These are phyloP conservation scores for Protomyces macrosporus DNA, from an alignment of 1,139 yeast genomes.

Conservation along the genomic window DNA sequence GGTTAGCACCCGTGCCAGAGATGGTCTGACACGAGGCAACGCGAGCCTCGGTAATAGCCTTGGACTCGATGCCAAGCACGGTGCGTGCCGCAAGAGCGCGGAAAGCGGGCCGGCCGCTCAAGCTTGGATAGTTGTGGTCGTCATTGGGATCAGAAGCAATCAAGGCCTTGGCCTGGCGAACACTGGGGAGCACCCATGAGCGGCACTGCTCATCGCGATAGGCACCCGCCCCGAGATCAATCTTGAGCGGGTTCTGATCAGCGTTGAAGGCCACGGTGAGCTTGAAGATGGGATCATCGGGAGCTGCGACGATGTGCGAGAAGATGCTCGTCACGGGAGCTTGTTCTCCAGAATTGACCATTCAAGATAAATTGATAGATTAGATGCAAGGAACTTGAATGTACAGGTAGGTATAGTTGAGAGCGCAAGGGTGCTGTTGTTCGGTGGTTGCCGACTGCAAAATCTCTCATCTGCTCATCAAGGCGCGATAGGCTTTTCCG, in stretches of 20 bases:
- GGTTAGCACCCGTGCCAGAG: constrained; percentile 95
- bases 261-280: constrained; percentile 68
- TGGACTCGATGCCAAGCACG: constrained; percentile 54
- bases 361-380: background rate
- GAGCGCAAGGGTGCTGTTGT: too few relatives aligned
- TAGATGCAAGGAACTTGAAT: too few relatives aligned
- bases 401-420: too few relatives aligned
- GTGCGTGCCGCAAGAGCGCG: constrained; percentile 67
- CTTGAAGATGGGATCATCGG: constrained; percentile 55
- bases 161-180: constrained; percentile 60
- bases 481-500: too few relatives aligned
- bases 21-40: constrained; percentile 66
- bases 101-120: constrained; percentile 69
- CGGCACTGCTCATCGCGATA: constrained; percentile 77
- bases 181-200: constrained; percentile 87
- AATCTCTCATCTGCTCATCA: too few relatives aligned
- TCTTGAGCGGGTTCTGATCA: constrained; percentile 47
- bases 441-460: too few relatives aligned
- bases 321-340: constrained; percentile 30
- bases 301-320: constrained; percentile 36
- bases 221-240: constrained; percentile 74
- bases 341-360: constrained; percentile 32
- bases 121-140: constrained; percentile 88
- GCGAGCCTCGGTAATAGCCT: constrained; percentile 29
- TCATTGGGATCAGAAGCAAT: constrained; percentile 55